phyloP scores from a whole-genome alignment of 768 basidiomycete species.

The Lactarius pseudohatsudake region DNA sequence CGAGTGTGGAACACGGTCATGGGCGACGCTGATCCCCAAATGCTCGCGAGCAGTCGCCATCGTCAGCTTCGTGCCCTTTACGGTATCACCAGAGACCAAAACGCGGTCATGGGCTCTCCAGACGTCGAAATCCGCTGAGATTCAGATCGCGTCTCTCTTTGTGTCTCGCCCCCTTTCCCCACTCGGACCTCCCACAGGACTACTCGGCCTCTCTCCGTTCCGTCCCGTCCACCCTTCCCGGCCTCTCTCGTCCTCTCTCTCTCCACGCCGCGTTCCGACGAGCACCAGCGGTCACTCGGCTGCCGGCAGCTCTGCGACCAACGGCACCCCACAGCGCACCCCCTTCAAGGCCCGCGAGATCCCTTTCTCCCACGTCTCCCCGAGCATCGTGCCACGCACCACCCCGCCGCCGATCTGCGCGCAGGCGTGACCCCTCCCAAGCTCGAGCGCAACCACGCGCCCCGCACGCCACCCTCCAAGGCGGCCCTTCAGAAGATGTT shows the following conservation, averaged over 20 bases:
- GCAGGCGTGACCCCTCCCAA: conserved; percentile 53
- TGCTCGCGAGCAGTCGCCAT: conserved; percentile 54
- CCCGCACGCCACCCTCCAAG: conserved; percentile 57
- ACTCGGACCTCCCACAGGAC: conserved; percentile 58
- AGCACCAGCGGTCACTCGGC: conserved; percentile 32
- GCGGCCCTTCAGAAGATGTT: conserved; percentile 66
- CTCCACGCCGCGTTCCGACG: conserved; percentile 31
- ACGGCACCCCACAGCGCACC: conserved; percentile 47
- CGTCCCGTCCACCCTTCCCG: conserved; percentile 43
- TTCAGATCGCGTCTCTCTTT: conserved; percentile 76
- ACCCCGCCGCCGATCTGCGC: conserved; percentile 73
- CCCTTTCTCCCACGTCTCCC: conserved; percentile 58
- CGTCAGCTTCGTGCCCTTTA: conserved; percentile 72
- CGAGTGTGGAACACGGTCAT: conserved; percentile 78
- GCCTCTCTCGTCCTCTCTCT: conserved; percentile 44
- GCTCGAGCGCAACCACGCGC: conserved; percentile 40
- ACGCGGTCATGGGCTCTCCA: conserved; percentile 72
- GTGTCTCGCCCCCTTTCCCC: conserved; percentile 83
- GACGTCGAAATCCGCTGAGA: conserved; percentile 68
- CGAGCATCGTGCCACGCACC: conserved; percentile 75
- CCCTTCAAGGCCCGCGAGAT: conserved; percentile 67
- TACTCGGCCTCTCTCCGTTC: conserved; percentile 43
- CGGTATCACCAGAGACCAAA: conserved; percentile 53
- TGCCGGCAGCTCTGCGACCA: conserved; percentile 48
- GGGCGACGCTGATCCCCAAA: conserved; percentile 60